A percentile compares a stretch with the other conserved stretches of the same genome.
Conservation (phyloP, 371 early-diverging fungal genomes). For the Quaeritorhiza haematococci region DNA sequence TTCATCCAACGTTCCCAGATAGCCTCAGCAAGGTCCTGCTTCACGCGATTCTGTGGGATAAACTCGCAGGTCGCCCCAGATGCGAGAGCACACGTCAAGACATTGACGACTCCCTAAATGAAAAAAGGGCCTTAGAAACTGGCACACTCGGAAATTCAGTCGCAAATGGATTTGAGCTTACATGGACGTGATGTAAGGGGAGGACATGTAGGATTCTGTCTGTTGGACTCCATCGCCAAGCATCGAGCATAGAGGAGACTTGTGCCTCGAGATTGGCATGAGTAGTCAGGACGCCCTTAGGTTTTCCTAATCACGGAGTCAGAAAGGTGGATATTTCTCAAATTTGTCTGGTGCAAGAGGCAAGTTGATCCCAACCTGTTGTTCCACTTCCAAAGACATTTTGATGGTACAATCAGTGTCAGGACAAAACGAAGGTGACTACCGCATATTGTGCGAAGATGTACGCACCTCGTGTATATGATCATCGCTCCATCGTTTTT, state of each 20-base stretch:
- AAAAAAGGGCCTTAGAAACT: neutral
- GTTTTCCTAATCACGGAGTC: conserved; percentile 45
- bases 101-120: conserved; percentile 48
- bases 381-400: neutral
- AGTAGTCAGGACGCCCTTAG: conserved; percentile 78
- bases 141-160: neutral
- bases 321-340: neutral
- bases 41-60: no score
- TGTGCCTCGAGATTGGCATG: conserved; percentile 63
- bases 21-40: conserved; percentile 53
- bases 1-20: conserved; percentile 50
- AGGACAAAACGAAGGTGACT: neutral
- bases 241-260: conserved; percentile 53
- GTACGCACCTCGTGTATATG: conserved; percentile 64
- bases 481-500: conserved; percentile 57
- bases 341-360: neutral
- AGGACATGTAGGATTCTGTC: conserved; percentile 75
- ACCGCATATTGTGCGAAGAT: neutral
- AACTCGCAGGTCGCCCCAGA: conserved; percentile 75
- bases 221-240: conserved; percentile 64
- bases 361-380: conserved; percentile 4
- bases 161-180: neutral
- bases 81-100: conserved; percentile 56
- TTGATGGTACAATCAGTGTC: neutral
- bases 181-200: conserved; percentile 84